Conservation (phyloP, 768 basidiomycete species). For the Kwoniella pini region DNA sequence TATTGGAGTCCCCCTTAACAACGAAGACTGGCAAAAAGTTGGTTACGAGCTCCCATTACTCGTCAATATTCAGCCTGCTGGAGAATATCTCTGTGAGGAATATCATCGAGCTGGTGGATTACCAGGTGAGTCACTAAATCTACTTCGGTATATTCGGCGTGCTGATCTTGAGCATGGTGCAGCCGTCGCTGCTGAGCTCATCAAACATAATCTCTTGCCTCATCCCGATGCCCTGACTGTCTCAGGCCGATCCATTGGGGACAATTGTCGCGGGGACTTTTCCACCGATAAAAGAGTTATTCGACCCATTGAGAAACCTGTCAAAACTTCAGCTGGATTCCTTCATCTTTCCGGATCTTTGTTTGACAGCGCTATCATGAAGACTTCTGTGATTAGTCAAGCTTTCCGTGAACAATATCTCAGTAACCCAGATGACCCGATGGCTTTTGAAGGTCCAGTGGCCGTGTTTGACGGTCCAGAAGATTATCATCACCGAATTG, state of each 20-base stretch:
- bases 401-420: slow-evolving; percentile 49
- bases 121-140: slow-evolving; percentile 29
- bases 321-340: slow-evolving; percentile 49
- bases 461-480: slow-evolving; percentile 53
- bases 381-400: slow-evolving; percentile 49
- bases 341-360: slow-evolving; percentile 46
- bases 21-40: slow-evolving; percentile 43
- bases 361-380: slow-evolving; percentile 53
- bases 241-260: slow-evolving; percentile 40
- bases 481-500: slow-evolving; percentile 49
- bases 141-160: neutral
- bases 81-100: slow-evolving; percentile 48
- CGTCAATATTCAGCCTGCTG: slow-evolving; percentile 45
- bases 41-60: slow-evolving; percentile 44
- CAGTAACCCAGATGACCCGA: slow-evolving; percentile 46
- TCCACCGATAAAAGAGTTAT: slow-evolving; percentile 48
- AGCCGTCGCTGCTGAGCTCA: slow-evolving; percentile 46
- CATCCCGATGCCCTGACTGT: slow-evolving; percentile 43
- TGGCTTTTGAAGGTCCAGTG: slow-evolving; percentile 54
- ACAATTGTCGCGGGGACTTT: slow-evolving; percentile 46
- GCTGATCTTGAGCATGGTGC: slow-evolving; percentile 4
- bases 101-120: slow-evolving; percentile 49
- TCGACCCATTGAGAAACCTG: slow-evolving; percentile 40
- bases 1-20: slow-evolving; percentile 37
- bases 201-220: slow-evolving; percentile 34